Percentiles rank a stretch among this genome's conserved stretches.
Conservation (phyloP, 2,329 filamentous ascomycete species). For the Coleophoma cylindrospora region DNA sequence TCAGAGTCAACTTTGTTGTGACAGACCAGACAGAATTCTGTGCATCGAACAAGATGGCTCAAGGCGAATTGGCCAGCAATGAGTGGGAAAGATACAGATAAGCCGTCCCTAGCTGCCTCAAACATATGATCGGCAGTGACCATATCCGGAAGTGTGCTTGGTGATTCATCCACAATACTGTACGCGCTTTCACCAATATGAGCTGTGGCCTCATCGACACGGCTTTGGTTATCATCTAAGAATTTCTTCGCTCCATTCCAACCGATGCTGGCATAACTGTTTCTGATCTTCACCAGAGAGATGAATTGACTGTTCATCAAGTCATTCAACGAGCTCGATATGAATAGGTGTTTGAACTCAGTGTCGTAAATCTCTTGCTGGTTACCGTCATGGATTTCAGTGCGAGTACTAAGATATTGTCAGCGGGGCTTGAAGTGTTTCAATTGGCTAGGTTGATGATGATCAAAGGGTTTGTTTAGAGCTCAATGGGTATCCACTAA, state of each 20-base stretch:
- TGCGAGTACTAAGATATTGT: too few species aligned
- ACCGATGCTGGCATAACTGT: conserved; percentile 37
- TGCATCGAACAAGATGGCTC: conserved; percentile 73
- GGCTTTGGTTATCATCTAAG: conserved; percentile 20
- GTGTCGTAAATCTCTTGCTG: neutral
- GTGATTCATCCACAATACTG: conserved; percentile 1
- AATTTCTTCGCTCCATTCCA: conserved; percentile 61
- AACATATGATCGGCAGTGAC: conserved; percentile 26
- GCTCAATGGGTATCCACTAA: too few species aligned
- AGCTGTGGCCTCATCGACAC: conserved; percentile 9
- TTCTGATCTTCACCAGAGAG: conserved; percentile 54
- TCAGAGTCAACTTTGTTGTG: conserved; percentile 61
- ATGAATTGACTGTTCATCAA: conserved; percentile 64
- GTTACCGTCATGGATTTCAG: too few species aligned
- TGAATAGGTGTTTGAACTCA: conserved; percentile 55
- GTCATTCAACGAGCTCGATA: conserved; percentile 66
- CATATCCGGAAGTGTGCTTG: conserved; percentile 14
- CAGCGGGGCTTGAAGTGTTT: too few species aligned
- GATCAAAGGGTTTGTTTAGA: too few species aligned
- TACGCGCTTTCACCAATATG: conserved; percentile 9
- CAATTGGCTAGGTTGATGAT: too few species aligned
- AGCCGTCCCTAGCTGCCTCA: conserved; percentile 15
- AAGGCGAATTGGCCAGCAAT: conserved; percentile 70
- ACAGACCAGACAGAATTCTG: conserved; percentile 83
- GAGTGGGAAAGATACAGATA: conserved; percentile 44